These are phyloP conservation scores for Phlegmacium glaucopus DNA, from an alignment of 768 basidiomycete genomes.

Conservation along the genomic window DNA sequence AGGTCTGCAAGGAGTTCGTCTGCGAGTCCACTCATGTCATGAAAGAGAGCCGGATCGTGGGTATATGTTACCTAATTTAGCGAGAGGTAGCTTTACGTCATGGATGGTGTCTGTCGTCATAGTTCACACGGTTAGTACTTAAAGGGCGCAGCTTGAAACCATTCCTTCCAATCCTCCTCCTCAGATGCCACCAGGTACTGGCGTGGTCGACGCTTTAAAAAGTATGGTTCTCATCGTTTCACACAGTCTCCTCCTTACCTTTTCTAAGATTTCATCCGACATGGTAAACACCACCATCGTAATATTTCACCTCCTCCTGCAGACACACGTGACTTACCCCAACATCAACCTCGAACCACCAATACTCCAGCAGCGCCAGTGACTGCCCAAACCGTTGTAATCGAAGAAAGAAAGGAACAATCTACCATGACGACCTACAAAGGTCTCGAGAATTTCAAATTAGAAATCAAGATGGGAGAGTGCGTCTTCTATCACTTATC, in stretches of 20 bases:
- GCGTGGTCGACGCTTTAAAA: conserved; percentile 86
- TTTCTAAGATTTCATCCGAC: conserved; percentile 70
- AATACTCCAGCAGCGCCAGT: conserved; percentile 19
- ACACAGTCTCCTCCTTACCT: conserved; percentile 13
- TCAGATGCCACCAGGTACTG: conserved; percentile 54
- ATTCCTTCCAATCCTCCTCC: not conserved
- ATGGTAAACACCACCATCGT: conserved; percentile 62
- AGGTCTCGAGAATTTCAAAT: conserved; percentile 76
- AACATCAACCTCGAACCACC: conserved; percentile 26
- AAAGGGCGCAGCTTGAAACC: not conserved
- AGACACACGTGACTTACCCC: conserved; percentile 29
- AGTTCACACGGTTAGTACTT: not conserved
- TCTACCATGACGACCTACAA: conserved; percentile 81
- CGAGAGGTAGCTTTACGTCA: not conserved
- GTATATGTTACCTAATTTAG: not conserved
- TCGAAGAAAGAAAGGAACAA: conserved; percentile 72
- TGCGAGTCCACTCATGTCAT: conserved; percentile 73
- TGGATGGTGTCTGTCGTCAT: conserved; percentile 16
- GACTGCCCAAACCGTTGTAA: conserved; percentile 42
- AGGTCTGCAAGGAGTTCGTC: conserved; percentile 93
- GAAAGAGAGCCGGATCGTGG: conserved; percentile 7
- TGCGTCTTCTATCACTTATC: conserved; percentile 39
- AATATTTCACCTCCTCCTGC: conserved; percentile 8
- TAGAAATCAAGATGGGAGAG: conserved; percentile 92
- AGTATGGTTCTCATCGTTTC: conserved; percentile 43